These are phyloP conservation scores for Botryosphaeria dothidea DNA, from an alignment of 2,329 filamentous ascomycete genomes.

Conservation along the genomic window DNA sequence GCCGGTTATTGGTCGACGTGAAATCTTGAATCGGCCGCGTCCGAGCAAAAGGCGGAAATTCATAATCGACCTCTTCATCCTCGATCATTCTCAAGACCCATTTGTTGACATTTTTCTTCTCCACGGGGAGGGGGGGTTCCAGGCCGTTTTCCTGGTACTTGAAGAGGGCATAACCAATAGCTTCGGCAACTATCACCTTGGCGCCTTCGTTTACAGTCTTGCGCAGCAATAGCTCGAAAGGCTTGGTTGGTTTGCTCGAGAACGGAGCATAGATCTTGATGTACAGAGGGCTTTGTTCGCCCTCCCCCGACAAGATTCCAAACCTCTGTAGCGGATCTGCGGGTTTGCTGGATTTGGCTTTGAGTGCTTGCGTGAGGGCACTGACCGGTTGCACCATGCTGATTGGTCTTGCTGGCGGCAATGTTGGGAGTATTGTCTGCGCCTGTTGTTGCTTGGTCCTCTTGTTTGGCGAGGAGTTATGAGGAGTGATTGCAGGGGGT, in stretches of 20 bases:
- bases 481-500: constrained; percentile 43
- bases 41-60: constrained; percentile 76
- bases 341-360: constrained; percentile 69
- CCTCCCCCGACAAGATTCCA: constrained; percentile 74
- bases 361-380: constrained; percentile 70
- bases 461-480: constrained; percentile 62
- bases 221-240: constrained; percentile 71
- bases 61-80: constrained; percentile 80
- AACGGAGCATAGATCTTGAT: constrained; percentile 78
- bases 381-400: constrained; percentile 72
- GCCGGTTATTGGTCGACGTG: constrained; percentile 74
- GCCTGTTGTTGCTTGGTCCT: constrained; percentile 49
- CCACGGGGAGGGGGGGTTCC: constrained; percentile 63
- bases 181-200: constrained; percentile 71
- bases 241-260: constrained; percentile 63
- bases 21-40: constrained; percentile 76
- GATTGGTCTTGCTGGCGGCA: constrained; percentile 72
- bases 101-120: constrained; percentile 75
- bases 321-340: constrained; percentile 75
- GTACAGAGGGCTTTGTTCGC: constrained; percentile 72
- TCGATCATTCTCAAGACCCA: constrained; percentile 84
- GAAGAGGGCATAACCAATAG: constrained; percentile 80
- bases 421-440: constrained; percentile 57
- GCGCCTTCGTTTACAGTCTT: constrained; percentile 69
- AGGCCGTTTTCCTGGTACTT: constrained; percentile 75